Conservation (phyloP, 2,329 filamentous ascomycete species). For the Verticillium albo-atrum region DNA sequence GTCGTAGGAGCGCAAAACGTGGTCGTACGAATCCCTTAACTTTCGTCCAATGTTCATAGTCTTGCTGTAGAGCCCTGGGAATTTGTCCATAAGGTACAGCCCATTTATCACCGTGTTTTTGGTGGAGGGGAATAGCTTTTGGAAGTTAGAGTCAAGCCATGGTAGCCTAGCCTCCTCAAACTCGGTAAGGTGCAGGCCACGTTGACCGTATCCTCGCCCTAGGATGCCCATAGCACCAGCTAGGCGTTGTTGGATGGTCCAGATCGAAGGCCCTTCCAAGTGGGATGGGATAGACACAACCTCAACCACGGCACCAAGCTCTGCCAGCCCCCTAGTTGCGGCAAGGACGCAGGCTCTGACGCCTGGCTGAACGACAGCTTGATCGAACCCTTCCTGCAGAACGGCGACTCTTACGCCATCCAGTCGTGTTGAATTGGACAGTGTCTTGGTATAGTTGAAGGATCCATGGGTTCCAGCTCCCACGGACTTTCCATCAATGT, state of each 20-base stretch:
- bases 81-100: constrained; percentile 36
- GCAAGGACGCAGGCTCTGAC: constrained; percentile 35
- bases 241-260: constrained; percentile 44
- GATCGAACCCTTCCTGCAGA: constrained; percentile 38
- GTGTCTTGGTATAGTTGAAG: constrained; percentile 16
- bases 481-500: constrained; percentile 40
- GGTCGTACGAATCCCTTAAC: constrained; percentile 42
- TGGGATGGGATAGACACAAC: constrained; percentile 47
- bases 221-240: constrained; percentile 37
- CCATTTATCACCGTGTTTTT: constrained; percentile 53
- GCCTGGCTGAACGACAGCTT: constrained; percentile 28
- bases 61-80: constrained; percentile 43
- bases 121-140: constrained; percentile 46
- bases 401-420: constrained; percentile 35
- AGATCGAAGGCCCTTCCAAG: constrained; percentile 41
- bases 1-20: constrained; percentile 33
- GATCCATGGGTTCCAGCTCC: constrained; percentile 23
- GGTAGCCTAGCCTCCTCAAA: constrained; percentile 43
- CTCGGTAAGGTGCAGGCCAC: constrained; percentile 44
- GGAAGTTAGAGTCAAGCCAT: constrained; percentile 41
- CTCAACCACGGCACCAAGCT: constrained; percentile 43
- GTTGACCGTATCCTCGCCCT: constrained; percentile 37
- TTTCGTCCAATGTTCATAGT: constrained; percentile 42
- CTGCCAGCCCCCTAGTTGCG: constrained; percentile 33
- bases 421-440: constrained; percentile 15